phyloP scores from a whole-genome alignment of 495 filamentous ascomycete genomes.

The Aspergillus funiculosus region DNA sequence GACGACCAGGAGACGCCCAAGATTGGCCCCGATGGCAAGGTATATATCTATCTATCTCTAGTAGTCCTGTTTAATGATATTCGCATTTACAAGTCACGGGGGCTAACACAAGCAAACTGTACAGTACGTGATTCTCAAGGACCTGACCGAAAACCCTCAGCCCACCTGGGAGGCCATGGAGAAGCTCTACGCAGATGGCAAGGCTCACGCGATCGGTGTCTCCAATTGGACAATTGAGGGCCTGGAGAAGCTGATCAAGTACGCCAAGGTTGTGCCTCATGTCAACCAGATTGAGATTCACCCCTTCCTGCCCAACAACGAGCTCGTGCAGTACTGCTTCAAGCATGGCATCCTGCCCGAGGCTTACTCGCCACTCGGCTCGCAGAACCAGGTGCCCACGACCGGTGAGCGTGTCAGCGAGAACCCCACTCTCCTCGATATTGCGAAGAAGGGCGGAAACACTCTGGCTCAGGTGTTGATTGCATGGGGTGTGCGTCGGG shows the following conservation, averaged over 20 bases:
- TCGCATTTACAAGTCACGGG: not conserved
- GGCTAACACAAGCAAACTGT: not conserved
- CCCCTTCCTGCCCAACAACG: slow-evolving; percentile 79
- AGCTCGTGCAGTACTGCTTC: slow-evolving; percentile 63
- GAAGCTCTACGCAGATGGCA: slow-evolving; percentile 62
- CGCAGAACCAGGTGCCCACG: slow-evolving; percentile 53
- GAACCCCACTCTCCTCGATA: slow-evolving; percentile 53
- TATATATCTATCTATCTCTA: slow-evolving; percentile 13
- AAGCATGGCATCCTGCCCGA: slow-evolving; percentile 64
- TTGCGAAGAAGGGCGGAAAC: slow-evolving; percentile 58
- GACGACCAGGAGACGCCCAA: slow-evolving; percentile 51
- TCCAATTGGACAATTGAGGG: slow-evolving; percentile 74
- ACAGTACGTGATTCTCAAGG: slow-evolving; percentile 51
- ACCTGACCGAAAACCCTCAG: slow-evolving; percentile 61
- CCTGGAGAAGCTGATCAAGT: slow-evolving; percentile 62
- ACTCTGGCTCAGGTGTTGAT: slow-evolving; percentile 63
- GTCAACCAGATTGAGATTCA: slow-evolving; percentile 93
- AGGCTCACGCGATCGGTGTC: slow-evolving; percentile 75
- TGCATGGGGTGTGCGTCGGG: slow-evolving; percentile 64
- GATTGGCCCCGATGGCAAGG: slow-evolving; percentile 72
- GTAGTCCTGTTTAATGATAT: too few species aligned
- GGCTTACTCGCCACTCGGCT: slow-evolving; percentile 74
- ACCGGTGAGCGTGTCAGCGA: slow-evolving; percentile 58
- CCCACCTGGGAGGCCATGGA: slow-evolving; percentile 77
- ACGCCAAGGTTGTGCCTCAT: slow-evolving; percentile 59